Evolutionary conservation across 2,329 filamentous ascomycete species (phyloP), one percentile per base, ranked within the genome.

Genomic region (Penicillium frequentans): DNA sequence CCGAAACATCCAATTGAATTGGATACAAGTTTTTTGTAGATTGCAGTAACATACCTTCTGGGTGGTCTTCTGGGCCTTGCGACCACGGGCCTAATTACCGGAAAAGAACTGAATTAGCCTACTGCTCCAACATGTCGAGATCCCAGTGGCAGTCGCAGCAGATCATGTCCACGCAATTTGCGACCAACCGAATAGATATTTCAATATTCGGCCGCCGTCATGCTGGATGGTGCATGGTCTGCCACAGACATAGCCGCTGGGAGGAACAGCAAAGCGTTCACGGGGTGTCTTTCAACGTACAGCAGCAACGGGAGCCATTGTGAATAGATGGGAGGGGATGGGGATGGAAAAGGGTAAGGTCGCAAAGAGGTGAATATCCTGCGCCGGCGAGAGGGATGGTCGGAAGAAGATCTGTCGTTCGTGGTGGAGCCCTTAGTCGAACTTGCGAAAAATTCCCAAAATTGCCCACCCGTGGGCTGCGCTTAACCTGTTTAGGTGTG

Each of bases 341-440:
- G 65, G 19, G 62, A 62, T 63, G 61, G 65, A 61, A 66, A 67
- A 79, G 70, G 70, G 79, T 80, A 79, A 71, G 71, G 79, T 81
- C 89, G 89, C 89, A 92, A 91, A 92, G 89, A 92, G 78, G 83
- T 95, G 80, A 82, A 82, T 89, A 95, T 95, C 91, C 91, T 95
- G 89, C 91, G 91, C 85, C 82, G 76, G 68, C 63, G 59, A 62
- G 60, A 66, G 66, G 64, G 64, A 66, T 68, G 61, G 61, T 64
- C 63, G 62, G 63, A 63, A 63, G 67, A 65, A 67, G 65, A 62
- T 66, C 64, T 39, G 24, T 60, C 58, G 52, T 53, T 53, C 62
- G 51, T 55, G 61, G 70, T 68, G 66, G 69, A 70, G 64, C 66
- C 61, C 53, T 43, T 60, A 59, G 23, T 58, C 49, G 49, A 64